Base-by-base conservation (phyloP, 495 filamentous ascomycete genomes). In the Rostrohypoxylon terebratum region DNA sequence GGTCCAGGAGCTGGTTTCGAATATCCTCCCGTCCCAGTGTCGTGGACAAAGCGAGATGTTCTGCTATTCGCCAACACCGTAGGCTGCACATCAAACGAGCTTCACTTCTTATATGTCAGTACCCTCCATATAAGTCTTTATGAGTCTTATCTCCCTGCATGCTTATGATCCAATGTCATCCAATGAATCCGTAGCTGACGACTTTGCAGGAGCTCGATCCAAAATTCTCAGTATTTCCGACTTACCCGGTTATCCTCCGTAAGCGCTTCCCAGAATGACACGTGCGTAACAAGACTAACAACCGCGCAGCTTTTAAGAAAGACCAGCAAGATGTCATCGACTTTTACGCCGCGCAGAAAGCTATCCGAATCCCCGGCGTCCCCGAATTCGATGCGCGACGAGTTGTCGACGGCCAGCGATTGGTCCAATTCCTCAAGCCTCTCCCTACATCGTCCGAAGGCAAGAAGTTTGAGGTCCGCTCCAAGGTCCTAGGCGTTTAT, bases 41-140 rank as follows among this genome's bases (percentile, higher is more conserved):
- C 89, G 72, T 97, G 93, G 94, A 81, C 92, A 71, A 94, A 96
- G 88, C 87, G 94, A 45, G 94, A 97, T 84, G 87, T 89, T 23
- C 84, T 97, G 71, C 87, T 97, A 28, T 97, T 97, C 77, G 93
- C 94, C 38, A 91, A 93, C 80, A 93, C 90, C 81, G 94, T 97
- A 76, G 94, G 94, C 16, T 88, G 87, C 78, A 94, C 89, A 55
- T 85, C 86, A n/a, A 89, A 97, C 63, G 94, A 97, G 83, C 86
- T 97, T 71, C 93, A 96, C 73, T 97, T 96, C 77, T 89, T 96
- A 80, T 97, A 93, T 68, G 93, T 94, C 83, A 38, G 87, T 73
- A 28, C 45, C 14, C 23, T n/a, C n/a, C n/a, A n/a, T n/a, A n/a
- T n/a, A n/a, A n/a, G n/a, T n/a, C n/a, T n/a, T n/a, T 83, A 38